Conservation (phyloP, 2,329 filamentous ascomycete species). For the Penicillium sp. region DNA sequence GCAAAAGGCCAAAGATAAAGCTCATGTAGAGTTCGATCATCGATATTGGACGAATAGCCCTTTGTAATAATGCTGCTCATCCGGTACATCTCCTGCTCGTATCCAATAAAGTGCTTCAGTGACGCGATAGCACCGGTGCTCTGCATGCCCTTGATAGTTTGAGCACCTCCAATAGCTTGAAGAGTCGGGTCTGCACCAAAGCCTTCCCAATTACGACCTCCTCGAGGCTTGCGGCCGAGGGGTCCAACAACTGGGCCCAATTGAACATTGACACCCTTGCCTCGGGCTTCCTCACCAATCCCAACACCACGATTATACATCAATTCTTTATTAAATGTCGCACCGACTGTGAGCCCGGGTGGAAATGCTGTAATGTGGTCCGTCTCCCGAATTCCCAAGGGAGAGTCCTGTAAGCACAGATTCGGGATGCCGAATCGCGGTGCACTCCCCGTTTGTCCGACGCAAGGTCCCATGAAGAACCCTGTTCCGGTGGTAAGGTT, state of each 20-base stretch:
- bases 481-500: constrained; percentile 73
- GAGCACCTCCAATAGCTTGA: constrained; percentile 52
- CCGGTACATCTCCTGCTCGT: constrained; percentile 47
- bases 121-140: constrained; percentile 57
- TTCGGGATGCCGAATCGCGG: constrained; percentile 69
- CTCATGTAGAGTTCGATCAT: constrained; percentile 51
- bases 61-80: constrained; percentile 47
- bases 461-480: constrained; percentile 70
- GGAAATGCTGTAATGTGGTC: constrained; percentile 77
- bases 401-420: constrained; percentile 70
- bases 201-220: constrained; percentile 73
- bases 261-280: constrained; percentile 70
- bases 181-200: constrained; percentile 70
- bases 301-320: constrained; percentile 68
- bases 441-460: constrained; percentile 74
- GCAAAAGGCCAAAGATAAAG: constrained; percentile 52
- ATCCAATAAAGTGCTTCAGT: constrained; percentile 59
- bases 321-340: constrained; percentile 71
- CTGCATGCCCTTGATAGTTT: constrained; percentile 59
- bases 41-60: constrained; percentile 50
- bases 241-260: constrained; percentile 71
- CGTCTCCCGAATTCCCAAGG: constrained; percentile 68
- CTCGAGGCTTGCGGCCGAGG: constrained; percentile 68
- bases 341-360: constrained; percentile 72
- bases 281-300: constrained; percentile 68